Base-by-base conservation (phyloP, 768 basidiomycete genomes). In the Rhizopogon vesiculosus region DNA sequence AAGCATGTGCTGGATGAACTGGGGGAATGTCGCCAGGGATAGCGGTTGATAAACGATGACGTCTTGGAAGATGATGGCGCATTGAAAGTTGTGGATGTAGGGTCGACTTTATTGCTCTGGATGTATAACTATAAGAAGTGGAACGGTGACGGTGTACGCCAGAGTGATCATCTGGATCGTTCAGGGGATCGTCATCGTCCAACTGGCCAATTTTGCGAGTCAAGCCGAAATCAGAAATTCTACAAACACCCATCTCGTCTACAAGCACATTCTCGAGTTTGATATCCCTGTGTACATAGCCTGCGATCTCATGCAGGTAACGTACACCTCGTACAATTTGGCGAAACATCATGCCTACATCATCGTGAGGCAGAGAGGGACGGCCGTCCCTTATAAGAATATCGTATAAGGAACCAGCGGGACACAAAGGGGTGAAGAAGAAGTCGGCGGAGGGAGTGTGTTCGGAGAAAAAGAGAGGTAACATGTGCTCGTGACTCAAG, bases 221-320 rank as follows among this genome's bases (percentile, higher is more conserved):
- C 76, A 94, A 82, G 48, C 92, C 91, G 72, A 95, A 94, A 72
- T 95, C 93, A 43, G 77, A 76, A 33, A 96, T 87, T 65, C 85
- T 84, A 75, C 92, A 93, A n/a, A 86, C 79, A 54, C 91, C 89
- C 76, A 82, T 84, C 67, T 91, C 89, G 69, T 95, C 92, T 52
- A 95, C 86, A 42, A 98, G 82, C 48, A 98, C 85, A 74, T 99
- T 99, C 73, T 98, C 97, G 56, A 97, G 82, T 75, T 99, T 99
- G 69, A 99, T 76, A 73, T 99, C 97, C 62, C 93, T 83, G 74
- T 99, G 96, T 53, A 95, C 88, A 62, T 88, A 82, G 7, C 79
- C 72, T 28, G 84, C 87, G 42, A 82, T 80, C 56, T 87, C 82
- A 69, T 96, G 93, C 66, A 96, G 71, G 72, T 94, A 94, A 51